Evolutionary conservation across 768 basidiomycete genomes (phyloP).

Genomic region (Tulasnella sp.): DNA sequence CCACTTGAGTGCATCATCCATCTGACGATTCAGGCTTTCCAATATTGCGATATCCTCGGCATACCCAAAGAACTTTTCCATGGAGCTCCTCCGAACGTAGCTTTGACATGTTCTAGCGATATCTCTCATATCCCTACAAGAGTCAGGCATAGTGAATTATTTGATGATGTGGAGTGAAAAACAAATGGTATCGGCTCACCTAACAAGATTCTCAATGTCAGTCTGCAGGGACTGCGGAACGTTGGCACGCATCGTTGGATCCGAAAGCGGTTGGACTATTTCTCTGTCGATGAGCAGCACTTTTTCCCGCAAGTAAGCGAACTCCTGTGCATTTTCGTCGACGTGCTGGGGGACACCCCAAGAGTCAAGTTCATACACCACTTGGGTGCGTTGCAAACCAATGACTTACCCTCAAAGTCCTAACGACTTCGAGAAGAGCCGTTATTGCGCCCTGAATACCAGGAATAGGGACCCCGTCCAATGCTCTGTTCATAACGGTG

Average conservation of each 20-base stretch:
- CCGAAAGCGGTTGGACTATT: too few species aligned
- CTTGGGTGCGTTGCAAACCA: not conserved
- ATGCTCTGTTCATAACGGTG: not conserved
- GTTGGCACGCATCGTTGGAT: not conserved
- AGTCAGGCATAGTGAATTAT: too few species aligned
- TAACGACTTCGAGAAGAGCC: not conserved
- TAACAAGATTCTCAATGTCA: too few species aligned
- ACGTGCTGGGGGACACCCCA: not conserved
- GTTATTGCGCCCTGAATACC: not conserved
- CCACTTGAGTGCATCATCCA: not conserved
- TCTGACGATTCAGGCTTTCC: not conserved
- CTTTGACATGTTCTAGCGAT: not conserved
- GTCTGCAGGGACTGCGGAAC: not conserved
- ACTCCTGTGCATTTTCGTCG: not conserved
- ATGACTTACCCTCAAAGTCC: not conserved
- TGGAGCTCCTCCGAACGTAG: not conserved
- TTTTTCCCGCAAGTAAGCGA: not conserved
- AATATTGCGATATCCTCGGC: not conserved
- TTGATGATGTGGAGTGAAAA: too few species aligned
- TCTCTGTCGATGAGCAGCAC: too few species aligned
- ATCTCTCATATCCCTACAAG: not conserved
- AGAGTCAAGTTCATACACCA: not conserved
- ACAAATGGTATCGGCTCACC: too few species aligned
- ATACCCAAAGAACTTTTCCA: slow-evolving; percentile 1
- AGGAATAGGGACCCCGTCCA: not conserved